These are phyloP conservation scores for Flammula alnicola DNA, from an alignment of 1,284 basidiomycete genomes.

Conservation along the genomic window DNA sequence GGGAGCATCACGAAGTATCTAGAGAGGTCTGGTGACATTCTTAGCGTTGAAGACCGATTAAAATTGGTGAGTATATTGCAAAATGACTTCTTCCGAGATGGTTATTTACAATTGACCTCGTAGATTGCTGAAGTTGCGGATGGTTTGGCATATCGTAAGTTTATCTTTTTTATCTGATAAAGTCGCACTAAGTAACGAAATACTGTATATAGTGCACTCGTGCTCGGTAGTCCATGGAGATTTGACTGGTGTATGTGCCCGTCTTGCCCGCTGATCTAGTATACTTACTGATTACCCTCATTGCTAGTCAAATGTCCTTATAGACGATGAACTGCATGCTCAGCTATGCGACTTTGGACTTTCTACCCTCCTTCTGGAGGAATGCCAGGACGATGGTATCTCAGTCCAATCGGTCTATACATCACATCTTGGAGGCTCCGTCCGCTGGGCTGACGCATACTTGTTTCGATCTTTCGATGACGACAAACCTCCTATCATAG, in stretches of 20 bases:
- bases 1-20: constrained; percentile 50
- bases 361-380: constrained; percentile 42
- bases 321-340: constrained; percentile 40
- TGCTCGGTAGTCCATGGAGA: constrained; percentile 45
- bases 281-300: not conserved
- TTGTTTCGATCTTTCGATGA: constrained; percentile 32
- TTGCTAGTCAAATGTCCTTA: constrained; percentile 44
- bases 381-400: constrained; percentile 27
- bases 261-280: not conserved
- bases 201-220: constrained; percentile 41
- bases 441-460: constrained; percentile 43
- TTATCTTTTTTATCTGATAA: not conserved
- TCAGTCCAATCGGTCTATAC: constrained; percentile 28
- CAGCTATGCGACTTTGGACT: constrained; percentile 47
- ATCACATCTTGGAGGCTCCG: constrained; percentile 39
- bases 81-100: no score
- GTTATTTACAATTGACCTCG: no score
- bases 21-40: constrained; percentile 41
- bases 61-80: constrained; percentile 39
- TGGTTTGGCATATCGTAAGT: constrained; percentile 41
- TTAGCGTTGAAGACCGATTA: constrained; percentile 40
- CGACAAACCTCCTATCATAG: constrained; percentile 25
- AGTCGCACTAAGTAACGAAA: not conserved
- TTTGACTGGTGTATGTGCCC: constrained; percentile 39
- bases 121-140: constrained; percentile 42